Base-by-base conservation (phyloP, 352 stramenopile species). In the Globisporangium barbulae region DNA sequence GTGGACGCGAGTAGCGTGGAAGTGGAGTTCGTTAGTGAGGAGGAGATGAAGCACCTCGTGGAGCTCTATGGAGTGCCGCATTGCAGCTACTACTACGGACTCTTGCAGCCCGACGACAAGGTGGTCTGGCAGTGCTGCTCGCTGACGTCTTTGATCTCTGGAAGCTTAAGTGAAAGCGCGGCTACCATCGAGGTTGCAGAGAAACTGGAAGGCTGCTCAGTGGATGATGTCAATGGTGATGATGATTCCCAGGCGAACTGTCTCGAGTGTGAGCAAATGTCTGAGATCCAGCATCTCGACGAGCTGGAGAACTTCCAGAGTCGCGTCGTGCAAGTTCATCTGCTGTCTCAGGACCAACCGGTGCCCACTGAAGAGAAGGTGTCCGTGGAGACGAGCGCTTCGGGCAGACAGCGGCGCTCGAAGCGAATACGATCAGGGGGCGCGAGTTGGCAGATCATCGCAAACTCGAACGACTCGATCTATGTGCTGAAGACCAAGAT, bases 401-500 rank as follows among this genome's bases (percentile, higher is more conserved):
- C 66, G 1, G 64, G 68, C 8, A 73, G 75, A n/a, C 80, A 83
- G 54, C 72, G 85, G 15, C 73, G 85, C 5, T 94, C 85, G 2
- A 78, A 75, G 64, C 81, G 85, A 9, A 88, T 86, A 62, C 78
- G 81, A 13, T 76, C 83, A 15, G 73, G 72, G 0, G 50, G 45
- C 28, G 73, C 69, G 8, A 83, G 39, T 7, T 90, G 81, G 82
- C 61, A 64, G 4, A 74, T 94, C 39, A 9, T 61, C 15, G 77
- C 83, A 3, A 91, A 82, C 55, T 75, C 85, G 6, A 76, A 72
- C 30, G 85, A 94, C 61, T 88, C 80, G 0, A 78, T 93, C 13
- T 89, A 88, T 44, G 76, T 91, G 52, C 61, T 94, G 9, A 94
- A 94, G 61, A 75, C 80, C 5, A 90, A 88, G 53, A 88, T 94